Base-by-base conservation (phyloP, 1,284 basidiomycete species). In the Sporisorium iseilematis-ciliati region DNA sequence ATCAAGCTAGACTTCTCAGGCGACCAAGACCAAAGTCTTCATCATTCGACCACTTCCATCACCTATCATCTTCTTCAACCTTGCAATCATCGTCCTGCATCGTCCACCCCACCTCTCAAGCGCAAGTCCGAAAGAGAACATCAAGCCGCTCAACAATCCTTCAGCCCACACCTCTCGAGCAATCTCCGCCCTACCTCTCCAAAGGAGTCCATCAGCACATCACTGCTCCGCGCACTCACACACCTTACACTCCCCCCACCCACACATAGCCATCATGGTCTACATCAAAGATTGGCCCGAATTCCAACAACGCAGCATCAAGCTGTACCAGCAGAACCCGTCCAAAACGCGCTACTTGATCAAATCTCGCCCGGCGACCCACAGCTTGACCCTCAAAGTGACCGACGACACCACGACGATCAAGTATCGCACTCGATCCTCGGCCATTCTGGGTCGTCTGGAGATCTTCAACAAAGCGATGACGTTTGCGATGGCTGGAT, bases 381-480 rank as follows among this genome's bases (percentile, higher is more conserved):
- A 68, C 53, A 78, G 76, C 56, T 60, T 81, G 12, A 75, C 71
- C 21, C 72, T 81, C 62, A 81, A 81, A 56, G 79, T 81, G 25
- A 81, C 79, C n/a, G 67, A 81, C 57, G 78, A 81, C 42, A 56
- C 57, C 25, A 81, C 67, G 35, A 75, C 72, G 21, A 88, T 97
- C 82, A 96, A 95, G 86, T 97, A 95, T 88, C 93, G 94, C 85
- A 95, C 95, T 1, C 91, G 91, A 79, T 95, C 93, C 1, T 93
- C 93, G 49, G 91, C 95, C 83, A 94, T 94, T 86, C 90, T 97
- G 75, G 95, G 96, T 87, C 91, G 95, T 75, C 96, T 97, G 86
- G 95, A 97, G 86, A 89, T 91, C 5, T 89, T 97, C 76, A 97
- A 95, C 84, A 89, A 92, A 57, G 89, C 91, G 7, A 87, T 94